Evolutionary conservation across 768 basidiomycete species (phyloP), one percentile per base, ranked within the genome.

Genomic region (Lentinus tigrinus): DNA sequence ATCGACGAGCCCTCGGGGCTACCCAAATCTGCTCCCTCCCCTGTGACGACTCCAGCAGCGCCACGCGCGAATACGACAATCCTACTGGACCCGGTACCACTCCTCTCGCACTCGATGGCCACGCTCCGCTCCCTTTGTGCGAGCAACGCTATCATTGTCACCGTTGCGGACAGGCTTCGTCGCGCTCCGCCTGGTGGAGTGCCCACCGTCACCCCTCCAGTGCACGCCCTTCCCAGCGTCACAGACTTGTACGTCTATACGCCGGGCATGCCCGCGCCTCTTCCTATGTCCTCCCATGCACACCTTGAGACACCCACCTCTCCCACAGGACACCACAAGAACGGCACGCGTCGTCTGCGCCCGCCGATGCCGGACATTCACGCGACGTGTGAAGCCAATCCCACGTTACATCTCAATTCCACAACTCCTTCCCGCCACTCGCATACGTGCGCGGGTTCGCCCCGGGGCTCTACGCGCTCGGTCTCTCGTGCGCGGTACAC

Each of bases 351-450:
- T 10, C 26, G 16, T 7, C 16, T 21, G 16, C 56, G n/a, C 19
- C 40, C 54, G 19, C 43, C 56, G 16, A 21, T 57, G 11, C 57
- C 52, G 2, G 7, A 14, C 14, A 46, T 60, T 34, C 53, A 54
- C 34, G 58, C 58, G 14, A 55, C 58, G 17, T 48, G 58, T 27
- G 48, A 51, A 21, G 54, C 58, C 16, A 60, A 60, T 34, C 47
- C 40, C 13, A 55, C n/a, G n/a, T n/a, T n/a, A n/a, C 42, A 1
- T 50, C 58, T 8, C 58, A 60, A 27, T 23, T 60, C 27, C 55
- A 60, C 49, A 60, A 53, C 49, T 54, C 58, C 13, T 60, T 60
- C 19, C 43, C 58, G 23, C 58, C 58, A 4, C 42, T 60, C 10
- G 40, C 37, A 17, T 37, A 42, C 34, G 53, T 60, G 24, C 39